Evolutionary conservation across 495 filamentous ascomycete species (phyloP).

Genomic region (Penicillium mononematosum): DNA sequence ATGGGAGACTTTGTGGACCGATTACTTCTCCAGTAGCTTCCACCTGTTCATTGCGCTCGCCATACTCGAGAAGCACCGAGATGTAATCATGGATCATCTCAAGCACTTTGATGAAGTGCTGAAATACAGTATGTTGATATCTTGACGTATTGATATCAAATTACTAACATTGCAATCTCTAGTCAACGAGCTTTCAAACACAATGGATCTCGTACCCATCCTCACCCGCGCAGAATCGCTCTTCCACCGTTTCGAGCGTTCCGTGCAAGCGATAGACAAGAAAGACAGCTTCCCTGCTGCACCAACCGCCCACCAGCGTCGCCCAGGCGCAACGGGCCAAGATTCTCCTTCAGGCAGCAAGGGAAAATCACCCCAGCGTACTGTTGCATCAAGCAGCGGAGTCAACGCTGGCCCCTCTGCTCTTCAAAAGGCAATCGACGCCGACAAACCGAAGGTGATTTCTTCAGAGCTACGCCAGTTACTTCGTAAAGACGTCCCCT

Average conservation of each 20-base stretch:
- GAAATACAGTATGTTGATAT: slow-evolving; percentile 75
- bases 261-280: slow-evolving; percentile 82
- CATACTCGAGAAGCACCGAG: slow-evolving; percentile 91
- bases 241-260: slow-evolving; percentile 81
- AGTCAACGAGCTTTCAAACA: slow-evolving; percentile 92
- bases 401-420: slow-evolving; percentile 21
- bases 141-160: background rate
- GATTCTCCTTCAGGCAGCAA: slow-evolving; percentile 23
- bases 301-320: slow-evolving; percentile 55
- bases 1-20: slow-evolving; percentile 95
- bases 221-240: slow-evolving; percentile 84
- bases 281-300: slow-evolving; percentile 78
- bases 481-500: slow-evolving; percentile 65
- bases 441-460: slow-evolving; percentile 62
- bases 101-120: slow-evolving; percentile 95
- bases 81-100: slow-evolving; percentile 91
- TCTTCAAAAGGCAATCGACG: slow-evolving; percentile 20
- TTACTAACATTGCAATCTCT: slow-evolving; percentile 5
- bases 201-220: slow-evolving; percentile 82
- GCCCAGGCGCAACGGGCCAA: slow-evolving; percentile 22
- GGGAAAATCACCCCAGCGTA: slow-evolving; percentile 36
- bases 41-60: slow-evolving; percentile 93
- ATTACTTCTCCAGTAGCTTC: slow-evolving; percentile 82
- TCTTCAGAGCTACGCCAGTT: slow-evolving; percentile 76
- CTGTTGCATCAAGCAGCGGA: slow-evolving; percentile 31